Evolutionary conservation across 345 rosid species (phyloP).

Genomic region (Linum lewisii): DNA sequence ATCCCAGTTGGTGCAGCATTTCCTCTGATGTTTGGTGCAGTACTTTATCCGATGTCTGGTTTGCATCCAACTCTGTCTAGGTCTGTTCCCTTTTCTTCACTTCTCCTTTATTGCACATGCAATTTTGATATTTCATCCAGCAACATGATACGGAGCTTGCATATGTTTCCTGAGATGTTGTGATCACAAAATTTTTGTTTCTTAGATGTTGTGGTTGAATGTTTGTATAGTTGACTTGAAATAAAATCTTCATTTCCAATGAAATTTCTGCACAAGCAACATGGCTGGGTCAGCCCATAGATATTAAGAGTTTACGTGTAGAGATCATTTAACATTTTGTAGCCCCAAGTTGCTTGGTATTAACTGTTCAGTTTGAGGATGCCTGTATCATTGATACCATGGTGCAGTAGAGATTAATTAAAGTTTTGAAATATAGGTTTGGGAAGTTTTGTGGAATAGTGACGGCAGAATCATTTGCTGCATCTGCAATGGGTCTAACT

Average conservation of each 20-base stretch:
- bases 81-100: conserved; percentile 22
- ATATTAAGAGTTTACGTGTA: too few relatives aligned
- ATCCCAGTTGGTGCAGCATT: conserved; percentile 90
- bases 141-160: conserved; percentile 8
- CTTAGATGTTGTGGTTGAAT: too few relatives aligned
- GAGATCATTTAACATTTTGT: too few relatives aligned
- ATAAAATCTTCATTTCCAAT: too few relatives aligned
- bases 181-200: too few relatives aligned
- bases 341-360: too few relatives aligned
- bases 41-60: conserved; percentile 89
- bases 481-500: conserved; percentile 98
- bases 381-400: too few relatives aligned
- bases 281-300: too few relatives aligned
- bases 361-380: too few relatives aligned
- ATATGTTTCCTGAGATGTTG: too few relatives aligned
- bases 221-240: too few relatives aligned
- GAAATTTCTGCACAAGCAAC: too few relatives aligned
- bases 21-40: conserved; percentile 90
- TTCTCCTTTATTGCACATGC: conserved; percentile 7
- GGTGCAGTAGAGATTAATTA: background rate
- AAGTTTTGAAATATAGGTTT: conserved; percentile 38
- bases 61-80: conserved; percentile 79
- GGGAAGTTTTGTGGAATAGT: conserved; percentile 89
- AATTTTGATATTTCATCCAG: conserved; percentile 10
- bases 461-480: conserved; percentile 90